Conservation (phyloP, 306 rosid genomes). For the Trifolium subterraneum region DNA sequence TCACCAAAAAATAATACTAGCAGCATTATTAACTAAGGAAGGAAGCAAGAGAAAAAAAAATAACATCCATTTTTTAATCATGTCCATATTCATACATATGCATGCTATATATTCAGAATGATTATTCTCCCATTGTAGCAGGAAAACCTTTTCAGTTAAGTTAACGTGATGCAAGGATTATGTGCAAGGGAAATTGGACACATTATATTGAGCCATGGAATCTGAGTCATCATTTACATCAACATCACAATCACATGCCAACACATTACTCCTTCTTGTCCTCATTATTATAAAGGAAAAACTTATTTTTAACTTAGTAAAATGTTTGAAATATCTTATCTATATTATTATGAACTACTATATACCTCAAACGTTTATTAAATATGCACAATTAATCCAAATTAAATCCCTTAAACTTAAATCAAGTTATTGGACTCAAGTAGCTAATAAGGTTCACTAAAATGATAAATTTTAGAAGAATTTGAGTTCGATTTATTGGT, state of each 20-base stretch:
- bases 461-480: no score
- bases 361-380: no score
- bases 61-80: neutral
- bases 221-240: slow-evolving; percentile 53
- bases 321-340: no score
- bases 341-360: no score
- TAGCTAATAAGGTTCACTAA: no score
- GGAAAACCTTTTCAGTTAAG: slow-evolving; percentile 34
- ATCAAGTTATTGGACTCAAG: no score
- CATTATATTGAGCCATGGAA: slow-evolving; percentile 44
- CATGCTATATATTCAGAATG: slow-evolving; percentile 46
- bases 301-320: no score
- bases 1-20: neutral
- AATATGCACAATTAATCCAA: no score
- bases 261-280: no score
- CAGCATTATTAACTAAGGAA: neutral
- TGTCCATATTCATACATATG: slow-evolving; percentile 35
- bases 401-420: no score
- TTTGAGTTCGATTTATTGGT: no score
- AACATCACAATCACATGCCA: slow-evolving; percentile 41
- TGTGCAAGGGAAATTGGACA: slow-evolving; percentile 38
- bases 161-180: slow-evolving; percentile 38
- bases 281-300: no score
- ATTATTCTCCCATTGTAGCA: slow-evolving; percentile 42
- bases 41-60: neutral